Evolutionary conservation across 164 flowering plant genomes (phyloP).

Genomic region (Annona cherimola): DNA sequence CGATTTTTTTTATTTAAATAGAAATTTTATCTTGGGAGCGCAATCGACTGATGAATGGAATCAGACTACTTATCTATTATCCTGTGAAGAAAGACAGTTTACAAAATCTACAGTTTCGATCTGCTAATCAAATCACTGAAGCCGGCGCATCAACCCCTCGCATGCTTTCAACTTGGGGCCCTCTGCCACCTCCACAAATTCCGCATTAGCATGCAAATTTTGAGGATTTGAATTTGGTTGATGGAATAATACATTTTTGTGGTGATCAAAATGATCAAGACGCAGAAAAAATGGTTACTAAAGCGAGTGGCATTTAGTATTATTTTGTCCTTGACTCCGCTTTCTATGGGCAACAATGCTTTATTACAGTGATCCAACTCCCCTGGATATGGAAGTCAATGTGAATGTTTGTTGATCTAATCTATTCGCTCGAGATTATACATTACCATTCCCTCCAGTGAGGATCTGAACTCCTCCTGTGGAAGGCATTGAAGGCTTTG

Average conservation of each 20-base stretch:
- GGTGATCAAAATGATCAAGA: not conserved
- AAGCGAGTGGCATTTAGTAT: not conserved
- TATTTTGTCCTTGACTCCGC: not conserved
- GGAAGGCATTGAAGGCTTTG: conserved; percentile 75
- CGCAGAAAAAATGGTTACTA: not conserved
- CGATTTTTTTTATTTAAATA: too few relatives aligned
- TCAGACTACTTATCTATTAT: too few relatives aligned
- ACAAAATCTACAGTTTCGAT: too few relatives aligned
- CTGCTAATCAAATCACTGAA: too few relatives aligned
- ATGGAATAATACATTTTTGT: not conserved
- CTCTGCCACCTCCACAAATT: too few relatives aligned
- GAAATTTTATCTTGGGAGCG: too few relatives aligned
- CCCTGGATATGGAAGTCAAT: not conserved
- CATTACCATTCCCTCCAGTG: conserved; percentile 73
- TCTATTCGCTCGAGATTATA: conserved; percentile 75
- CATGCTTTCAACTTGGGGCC: too few relatives aligned
- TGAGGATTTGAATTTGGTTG: not conserved
- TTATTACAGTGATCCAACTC: not conserved
- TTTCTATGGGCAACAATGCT: not conserved
- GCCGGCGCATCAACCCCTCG: too few relatives aligned
- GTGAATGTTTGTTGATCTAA: conserved; percentile 17
- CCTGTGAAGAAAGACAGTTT: too few relatives aligned
- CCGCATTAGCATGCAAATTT: too few relatives aligned
- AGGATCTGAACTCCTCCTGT: conserved; percentile 42
- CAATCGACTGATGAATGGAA: too few relatives aligned